Conservation (phyloP, 208 protist genomes). For the Acanthamoeba divionensis region DNA sequence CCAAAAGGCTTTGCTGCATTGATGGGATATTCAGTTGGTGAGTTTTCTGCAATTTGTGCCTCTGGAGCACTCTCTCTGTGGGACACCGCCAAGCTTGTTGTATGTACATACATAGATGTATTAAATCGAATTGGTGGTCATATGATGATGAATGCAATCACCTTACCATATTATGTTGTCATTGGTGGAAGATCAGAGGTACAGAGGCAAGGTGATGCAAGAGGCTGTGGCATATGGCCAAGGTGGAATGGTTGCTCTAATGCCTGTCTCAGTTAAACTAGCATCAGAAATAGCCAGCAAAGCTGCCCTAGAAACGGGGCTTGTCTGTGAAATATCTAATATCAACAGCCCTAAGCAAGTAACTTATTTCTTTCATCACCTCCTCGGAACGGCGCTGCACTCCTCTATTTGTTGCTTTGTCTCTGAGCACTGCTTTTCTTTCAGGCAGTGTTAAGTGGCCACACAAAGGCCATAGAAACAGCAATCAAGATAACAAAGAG, state of each 20-base stretch:
- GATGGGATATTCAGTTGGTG: slow-evolving; percentile 14
- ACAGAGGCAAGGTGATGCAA: slow-evolving; percentile 34
- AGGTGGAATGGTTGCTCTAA: slow-evolving; percentile 8
- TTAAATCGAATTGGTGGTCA: too few species aligned
- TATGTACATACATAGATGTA: too few species aligned
- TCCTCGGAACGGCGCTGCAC: background rate
- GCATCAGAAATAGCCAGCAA: background rate
- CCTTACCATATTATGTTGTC: too few species aligned
- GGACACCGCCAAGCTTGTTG: background rate
- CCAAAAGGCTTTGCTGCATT: background rate
- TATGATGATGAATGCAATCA: too few species aligned
- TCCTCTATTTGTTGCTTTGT: background rate
- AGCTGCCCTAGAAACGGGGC: background rate
- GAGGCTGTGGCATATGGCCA: background rate
- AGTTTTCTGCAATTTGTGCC: background rate
- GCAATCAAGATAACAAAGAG: background rate
- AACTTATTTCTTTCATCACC: background rate
- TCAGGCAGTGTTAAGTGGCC: slow-evolving; percentile 1
- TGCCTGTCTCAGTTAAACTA: background rate
- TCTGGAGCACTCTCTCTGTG: background rate
- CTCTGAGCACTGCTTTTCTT: background rate
- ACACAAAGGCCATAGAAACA: background rate
- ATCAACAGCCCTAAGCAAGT: slow-evolving; percentile 47
- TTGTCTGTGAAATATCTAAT: slow-evolving; percentile 9
- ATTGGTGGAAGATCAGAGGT: too few species aligned